A percentile compares a stretch with the other conserved stretches of the same genome.
These are phyloP conservation scores for Podospora comata DNA, from an alignment of 495 filamentous ascomycete genomes.

Conservation along the genomic window DNA sequence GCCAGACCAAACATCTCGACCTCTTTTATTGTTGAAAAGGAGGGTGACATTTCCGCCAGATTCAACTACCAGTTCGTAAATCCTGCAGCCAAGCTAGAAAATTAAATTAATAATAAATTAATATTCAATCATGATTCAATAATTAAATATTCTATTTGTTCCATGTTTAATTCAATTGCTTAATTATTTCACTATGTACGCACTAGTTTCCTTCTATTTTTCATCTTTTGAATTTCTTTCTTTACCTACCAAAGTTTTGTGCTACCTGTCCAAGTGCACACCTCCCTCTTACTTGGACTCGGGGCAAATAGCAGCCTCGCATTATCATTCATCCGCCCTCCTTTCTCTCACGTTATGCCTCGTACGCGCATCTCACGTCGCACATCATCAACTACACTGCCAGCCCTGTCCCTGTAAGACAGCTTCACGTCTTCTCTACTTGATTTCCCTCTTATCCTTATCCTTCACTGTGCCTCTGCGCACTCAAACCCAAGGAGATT, in stretches of 20 bases:
- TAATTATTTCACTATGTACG: background rate
- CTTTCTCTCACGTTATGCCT: background rate
- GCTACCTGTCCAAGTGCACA: too few relatives aligned
- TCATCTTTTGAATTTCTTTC: background rate
- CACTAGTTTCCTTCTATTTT: background rate
- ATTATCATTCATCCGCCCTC: background rate
- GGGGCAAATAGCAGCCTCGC: background rate
- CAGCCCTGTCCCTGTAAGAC: background rate
- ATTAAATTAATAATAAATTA: background rate
- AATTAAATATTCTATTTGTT: background rate
- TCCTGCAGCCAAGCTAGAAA: background rate
- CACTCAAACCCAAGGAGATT: background rate
- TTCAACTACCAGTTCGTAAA: background rate
- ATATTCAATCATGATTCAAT: background rate
- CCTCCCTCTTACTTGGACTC: too few relatives aligned
- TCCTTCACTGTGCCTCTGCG: background rate
- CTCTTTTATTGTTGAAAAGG: background rate
- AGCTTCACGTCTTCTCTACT: background rate
- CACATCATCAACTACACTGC: background rate
- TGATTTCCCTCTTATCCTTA: background rate
- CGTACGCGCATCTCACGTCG: background rate
- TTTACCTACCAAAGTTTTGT: too few relatives aligned
- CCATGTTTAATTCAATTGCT: too few relatives aligned
- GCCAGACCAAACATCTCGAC: background rate
- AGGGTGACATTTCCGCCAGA: background rate